Evolutionary conservation across 1,284 basidiomycete species (phyloP).

Genomic region (Waitea zeae): DNA sequence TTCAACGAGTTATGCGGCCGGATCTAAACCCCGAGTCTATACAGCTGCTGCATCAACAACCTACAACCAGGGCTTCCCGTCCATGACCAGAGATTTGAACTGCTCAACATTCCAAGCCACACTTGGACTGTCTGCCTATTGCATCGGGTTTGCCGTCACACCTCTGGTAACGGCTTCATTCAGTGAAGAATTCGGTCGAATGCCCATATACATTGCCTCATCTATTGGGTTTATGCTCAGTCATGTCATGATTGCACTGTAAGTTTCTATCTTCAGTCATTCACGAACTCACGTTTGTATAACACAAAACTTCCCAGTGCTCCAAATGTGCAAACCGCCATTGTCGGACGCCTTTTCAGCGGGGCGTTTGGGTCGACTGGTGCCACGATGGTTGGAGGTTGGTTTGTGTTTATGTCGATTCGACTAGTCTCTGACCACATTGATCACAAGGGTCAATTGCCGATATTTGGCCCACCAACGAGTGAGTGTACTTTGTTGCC

Average conservation of each 20-base stretch:
- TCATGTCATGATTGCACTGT: constrained; percentile 46
- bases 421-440: constrained; percentile 38
- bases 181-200: constrained; percentile 64
- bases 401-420: constrained; percentile 54
- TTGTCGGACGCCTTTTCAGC: constrained; percentile 47
- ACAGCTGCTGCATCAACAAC: constrained; percentile 33
- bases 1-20: constrained; percentile 5
- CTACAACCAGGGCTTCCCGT: constrained; percentile 38
- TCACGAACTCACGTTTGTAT: too few species aligned
- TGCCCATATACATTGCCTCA: constrained; percentile 47
- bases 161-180: constrained; percentile 61
- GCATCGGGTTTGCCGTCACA: constrained; percentile 51
- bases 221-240: constrained; percentile 38
- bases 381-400: constrained; percentile 65
- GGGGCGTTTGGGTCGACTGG: constrained; percentile 56
- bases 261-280: constrained; percentile 12
- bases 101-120: constrained; percentile 41
- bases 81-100: constrained; percentile 49
- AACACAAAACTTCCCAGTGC: constrained; percentile 14
- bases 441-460: too few species aligned
- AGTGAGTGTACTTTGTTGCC: too few species aligned
- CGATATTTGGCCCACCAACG: too few species aligned
- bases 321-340: constrained; percentile 54
- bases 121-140: constrained; percentile 40
- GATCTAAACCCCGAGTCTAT: background rate